Conservation (phyloP, 2,329 filamentous ascomycete species). For the Botryotinia calthae region DNA sequence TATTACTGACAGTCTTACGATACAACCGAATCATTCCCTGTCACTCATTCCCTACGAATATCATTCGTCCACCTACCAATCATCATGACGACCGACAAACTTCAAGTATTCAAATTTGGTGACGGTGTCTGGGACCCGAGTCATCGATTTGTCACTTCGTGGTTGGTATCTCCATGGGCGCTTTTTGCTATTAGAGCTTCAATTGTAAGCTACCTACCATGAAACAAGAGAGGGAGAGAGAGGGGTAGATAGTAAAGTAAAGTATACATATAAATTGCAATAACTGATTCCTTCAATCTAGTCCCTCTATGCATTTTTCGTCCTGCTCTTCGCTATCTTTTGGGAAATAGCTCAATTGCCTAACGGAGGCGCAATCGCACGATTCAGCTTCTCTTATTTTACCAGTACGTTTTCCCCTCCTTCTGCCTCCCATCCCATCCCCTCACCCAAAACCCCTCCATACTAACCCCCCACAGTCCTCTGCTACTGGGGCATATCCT, state of each 20-base stretch:
- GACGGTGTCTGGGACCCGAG: conserved; percentile 40
- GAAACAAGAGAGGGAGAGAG: not conserved
- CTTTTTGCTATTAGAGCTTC: conserved; percentile 58
- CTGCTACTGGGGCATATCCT: conserved; percentile 78
- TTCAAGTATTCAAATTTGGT: conserved; percentile 10
- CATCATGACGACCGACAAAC: not conserved
- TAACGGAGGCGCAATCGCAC: conserved; percentile 4
- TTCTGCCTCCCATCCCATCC: not conserved
- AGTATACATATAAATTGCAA: not conserved
- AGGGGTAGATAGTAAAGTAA: not conserved
- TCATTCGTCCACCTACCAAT: not conserved
- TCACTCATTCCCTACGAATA: not conserved
- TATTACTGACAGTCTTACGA: not conserved
- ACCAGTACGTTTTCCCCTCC: conserved; percentile 49
- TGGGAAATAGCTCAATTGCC: conserved; percentile 57
- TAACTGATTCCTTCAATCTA: conserved; percentile 28
- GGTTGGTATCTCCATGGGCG: conserved; percentile 66
- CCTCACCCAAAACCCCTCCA: not conserved
- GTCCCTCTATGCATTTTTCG: conserved; percentile 67
- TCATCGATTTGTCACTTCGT: conserved; percentile 75
- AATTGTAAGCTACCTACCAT: conserved; percentile 45
- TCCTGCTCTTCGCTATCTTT: conserved; percentile 66
- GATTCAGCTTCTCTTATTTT: conserved; percentile 71
- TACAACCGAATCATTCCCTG: not conserved
- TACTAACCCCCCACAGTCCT: conserved; percentile 27